Base-by-base conservation (phyloP, 345 rosid genomes). In the Hypericum perforatum region DNA sequence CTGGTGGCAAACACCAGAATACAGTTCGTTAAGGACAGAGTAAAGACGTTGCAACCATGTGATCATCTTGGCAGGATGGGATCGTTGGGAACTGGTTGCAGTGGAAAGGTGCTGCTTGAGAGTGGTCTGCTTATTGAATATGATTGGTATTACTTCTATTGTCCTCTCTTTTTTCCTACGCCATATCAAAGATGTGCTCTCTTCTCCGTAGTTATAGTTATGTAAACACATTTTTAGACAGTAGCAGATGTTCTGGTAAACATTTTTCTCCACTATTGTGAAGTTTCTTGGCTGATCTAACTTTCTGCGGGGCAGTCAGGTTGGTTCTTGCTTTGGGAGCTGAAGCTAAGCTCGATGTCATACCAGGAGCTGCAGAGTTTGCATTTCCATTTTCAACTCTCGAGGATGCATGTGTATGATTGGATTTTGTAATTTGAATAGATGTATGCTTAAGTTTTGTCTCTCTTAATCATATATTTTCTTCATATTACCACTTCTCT, bases 261-360 rank as follows among this genome's bases (percentile, higher is more conserved):
- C 5, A 13, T 39, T 53, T 54, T 47, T 41, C 5, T 10, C 5
- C 53, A 45, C 40, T 45, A 37, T 11, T 39, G 37, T 48, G 48
- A 65, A 55, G 55, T 39, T 22, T 41, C 61, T 7, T 38, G 9
- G 29, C 47, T 54, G 61, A 68, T 68, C 52, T 45, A 48, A 41
- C 38, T 29, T 58, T 64, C 57, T 63, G 62, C 53, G 76, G 94
- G 94, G 73, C 92, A 87, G 96, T 78, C 76, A 87, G 96, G 98
- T 66, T 91, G 95, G 98, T 91, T 76, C 95, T 91, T 82, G 89
- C 96, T 78, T 75, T 91, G 76, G 98, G 98, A 47, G 86, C 98
- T 81, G 89, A 82, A 79, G 45, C 89, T 43, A 87, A 78, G 60
- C 87, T 87, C 54, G 95, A 87, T 69, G 61, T 74, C 71, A 78